phyloP scores from a whole-genome alignment of 805 yeast genomes.

The Candida loeiensis region DNA sequence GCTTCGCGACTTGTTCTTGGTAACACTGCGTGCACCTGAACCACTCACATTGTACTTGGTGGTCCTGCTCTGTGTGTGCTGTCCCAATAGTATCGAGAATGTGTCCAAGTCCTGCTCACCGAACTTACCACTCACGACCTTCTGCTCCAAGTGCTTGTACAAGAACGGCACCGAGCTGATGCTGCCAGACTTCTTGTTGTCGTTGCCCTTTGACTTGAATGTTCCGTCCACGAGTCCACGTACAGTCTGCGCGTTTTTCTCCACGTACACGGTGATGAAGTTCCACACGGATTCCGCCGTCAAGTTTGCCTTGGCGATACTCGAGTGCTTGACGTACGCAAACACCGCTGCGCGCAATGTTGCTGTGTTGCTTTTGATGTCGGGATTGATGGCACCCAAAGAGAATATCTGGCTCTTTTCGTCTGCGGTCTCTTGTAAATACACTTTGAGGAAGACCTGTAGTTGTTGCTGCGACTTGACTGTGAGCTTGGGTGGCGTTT shows the following conservation, averaged over 20 bases:
- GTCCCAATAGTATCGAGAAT: constrained; percentile 47
- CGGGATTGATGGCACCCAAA: constrained; percentile 69
- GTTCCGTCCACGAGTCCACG: constrained; percentile 56
- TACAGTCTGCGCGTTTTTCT: constrained; percentile 40
- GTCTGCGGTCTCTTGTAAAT: constrained; percentile 56
- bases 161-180: constrained; percentile 42
- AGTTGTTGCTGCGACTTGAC: constrained; percentile 57
- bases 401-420: constrained; percentile 62
- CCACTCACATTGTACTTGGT: constrained; percentile 16
- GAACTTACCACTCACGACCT: constrained; percentile 48
- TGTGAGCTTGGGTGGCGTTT: constrained; percentile 33
- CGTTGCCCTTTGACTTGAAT: constrained; percentile 44
- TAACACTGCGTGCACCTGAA: constrained; percentile 15
- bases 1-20: constrained; percentile 22
- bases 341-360: constrained; percentile 49
- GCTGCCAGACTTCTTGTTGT: constrained; percentile 48
- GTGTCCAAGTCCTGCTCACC: constrained; percentile 42
- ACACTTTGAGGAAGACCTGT: constrained; percentile 52
- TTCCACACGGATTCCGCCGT: constrained; percentile 64
- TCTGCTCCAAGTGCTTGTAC: constrained; percentile 50
- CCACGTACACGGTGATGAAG: constrained; percentile 52
- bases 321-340: constrained; percentile 46
- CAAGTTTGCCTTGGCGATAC: constrained; percentile 54
- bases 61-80: constrained; percentile 18
- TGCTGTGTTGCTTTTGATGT: constrained; percentile 53